Evolutionary conservation across 1,284 basidiomycete genomes (phyloP).

Genomic region (Ganoderma sp.): DNA sequence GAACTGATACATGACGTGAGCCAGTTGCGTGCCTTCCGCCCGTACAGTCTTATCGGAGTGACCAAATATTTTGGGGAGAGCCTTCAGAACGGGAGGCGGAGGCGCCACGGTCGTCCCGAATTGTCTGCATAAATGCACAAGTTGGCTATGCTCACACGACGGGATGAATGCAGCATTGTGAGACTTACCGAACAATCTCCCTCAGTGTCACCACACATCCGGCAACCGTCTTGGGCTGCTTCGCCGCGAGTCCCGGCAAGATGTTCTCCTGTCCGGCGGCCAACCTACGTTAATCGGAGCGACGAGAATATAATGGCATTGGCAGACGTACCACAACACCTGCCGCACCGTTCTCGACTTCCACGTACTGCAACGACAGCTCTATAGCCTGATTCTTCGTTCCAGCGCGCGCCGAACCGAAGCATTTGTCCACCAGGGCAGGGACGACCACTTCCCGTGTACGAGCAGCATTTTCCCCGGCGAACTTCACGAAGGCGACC

Average conservation of each 20-base stretch:
- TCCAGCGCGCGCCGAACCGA: conserved; percentile 89
- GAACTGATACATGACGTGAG: conserved; percentile 84
- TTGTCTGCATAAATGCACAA: conserved; percentile 50
- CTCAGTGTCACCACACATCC: conserved; percentile 82
- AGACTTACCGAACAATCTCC: conserved; percentile 71
- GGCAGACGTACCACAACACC: conserved; percentile 81
- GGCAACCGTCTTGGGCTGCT: conserved; percentile 95
- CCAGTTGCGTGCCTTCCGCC: conserved; percentile 85
- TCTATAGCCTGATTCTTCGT: conserved; percentile 93
- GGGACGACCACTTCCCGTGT: conserved; percentile 86
- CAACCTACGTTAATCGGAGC: conserved; percentile 33
- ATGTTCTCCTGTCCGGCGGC: conserved; percentile 70
- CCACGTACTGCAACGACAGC: conserved; percentile 88
- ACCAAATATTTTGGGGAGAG: conserved; percentile 91
- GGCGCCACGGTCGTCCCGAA: conserved; percentile 86
- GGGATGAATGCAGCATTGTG: background rate
- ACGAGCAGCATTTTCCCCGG: conserved; percentile 86
- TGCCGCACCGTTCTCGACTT: conserved; percentile 90
- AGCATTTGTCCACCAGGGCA: conserved; percentile 93
- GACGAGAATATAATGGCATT: conserved; percentile 30
- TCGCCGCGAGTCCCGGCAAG: conserved; percentile 84
- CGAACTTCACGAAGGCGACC: conserved; percentile 86
- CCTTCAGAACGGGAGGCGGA: conserved; percentile 82
- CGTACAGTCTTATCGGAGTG: conserved; percentile 97
- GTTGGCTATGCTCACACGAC: conserved; percentile 2